Conservation (phyloP, 2,329 filamentous ascomycete species). For the Fusarium circinatum region DNA sequence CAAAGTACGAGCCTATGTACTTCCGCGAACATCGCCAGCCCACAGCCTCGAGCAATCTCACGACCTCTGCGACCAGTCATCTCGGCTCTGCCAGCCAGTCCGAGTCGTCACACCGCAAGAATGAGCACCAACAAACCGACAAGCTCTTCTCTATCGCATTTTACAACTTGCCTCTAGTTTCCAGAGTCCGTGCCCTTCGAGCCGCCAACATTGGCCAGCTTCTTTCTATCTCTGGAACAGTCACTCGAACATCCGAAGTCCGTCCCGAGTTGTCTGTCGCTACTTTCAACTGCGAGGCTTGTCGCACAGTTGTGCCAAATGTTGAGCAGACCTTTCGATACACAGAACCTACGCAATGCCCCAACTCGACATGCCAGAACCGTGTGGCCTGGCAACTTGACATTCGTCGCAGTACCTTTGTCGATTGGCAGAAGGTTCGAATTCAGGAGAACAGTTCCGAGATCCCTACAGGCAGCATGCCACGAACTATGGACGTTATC, state of each 20-base stretch:
- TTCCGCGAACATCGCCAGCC: constrained; percentile 92
- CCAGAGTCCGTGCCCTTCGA: constrained; percentile 84
- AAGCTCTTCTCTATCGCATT: constrained; percentile 94
- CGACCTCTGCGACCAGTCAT: constrained; percentile 73
- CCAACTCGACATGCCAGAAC: constrained; percentile 88
- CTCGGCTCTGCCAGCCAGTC: constrained; percentile 70
- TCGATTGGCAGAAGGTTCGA: constrained; percentile 99
- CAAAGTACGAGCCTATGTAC: constrained; percentile 93
- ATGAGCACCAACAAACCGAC: constrained; percentile 95
- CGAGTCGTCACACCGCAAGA: constrained; percentile 78
- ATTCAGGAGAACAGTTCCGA: constrained; percentile 99
- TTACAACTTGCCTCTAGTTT: constrained; percentile 90
- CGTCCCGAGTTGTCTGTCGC: constrained; percentile 91
- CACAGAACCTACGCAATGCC: constrained; percentile 95
- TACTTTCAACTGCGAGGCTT: constrained; percentile 91
- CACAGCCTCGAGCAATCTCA: constrained; percentile 76
- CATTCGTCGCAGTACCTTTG: constrained; percentile 95
- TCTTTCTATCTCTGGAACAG: constrained; percentile 94
- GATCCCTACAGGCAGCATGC: constrained; percentile 98
- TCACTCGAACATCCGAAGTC: constrained; percentile 96
- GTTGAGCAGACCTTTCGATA: constrained; percentile 98
- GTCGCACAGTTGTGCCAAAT: constrained; percentile 85
- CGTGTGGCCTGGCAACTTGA: constrained; percentile 95
- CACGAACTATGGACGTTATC: constrained; percentile 96
- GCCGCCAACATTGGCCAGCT: constrained; percentile 92